Base-by-base conservation (phyloP, 192 early-diverging fungal genomes). In the Dissophora ornata region DNA sequence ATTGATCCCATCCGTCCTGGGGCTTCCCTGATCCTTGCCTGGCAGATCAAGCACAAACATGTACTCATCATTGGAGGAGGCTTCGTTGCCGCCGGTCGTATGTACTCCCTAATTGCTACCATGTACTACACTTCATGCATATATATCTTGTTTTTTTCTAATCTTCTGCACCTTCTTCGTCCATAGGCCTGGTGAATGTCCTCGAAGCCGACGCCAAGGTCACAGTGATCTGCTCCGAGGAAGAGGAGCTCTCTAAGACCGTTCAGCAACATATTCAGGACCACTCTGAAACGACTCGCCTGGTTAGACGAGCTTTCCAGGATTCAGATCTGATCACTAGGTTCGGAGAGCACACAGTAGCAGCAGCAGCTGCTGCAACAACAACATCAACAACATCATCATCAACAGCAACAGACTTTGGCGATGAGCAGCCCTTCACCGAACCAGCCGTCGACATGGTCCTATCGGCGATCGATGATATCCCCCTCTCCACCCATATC, bases 21-120 rank as follows among this genome's bases (percentile, higher is more conserved):
- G 1, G 94, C 89, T 1, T 96, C 94, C 2, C 83, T 98, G 21
- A 81, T 98, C 25, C 85, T 97, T 0, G 95, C 92, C 45, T 96
- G 89, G 86, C 90, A 93, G 62, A 88, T 90, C 44, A 85, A 84
- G 52, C 71, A 80, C 1, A 90, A 90, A 62, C 81, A 89, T n/a
- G 89, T 96, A 30, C 80, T 98, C n/a, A 90, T 98, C 51, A 92
- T 98, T 2, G 96, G 96, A 40, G 95, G 95, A 44, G 93, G 92
- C 6, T 82, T 88, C 62, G 93, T 96, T 21, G 94, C 96, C 5
- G 90, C 91, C 13, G 87, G 88, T 26, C 91, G 96, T 34, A 92
- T 30, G 73, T 67, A 12, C 13, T 30, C 9, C 16, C 13, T 15
- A 12, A 48, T 25, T 59, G n/a, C n/a, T n/a, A n/a, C n/a, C n/a